Conservation (phyloP, 805 yeast genomes). For the Peterozyma xylosa region DNA sequence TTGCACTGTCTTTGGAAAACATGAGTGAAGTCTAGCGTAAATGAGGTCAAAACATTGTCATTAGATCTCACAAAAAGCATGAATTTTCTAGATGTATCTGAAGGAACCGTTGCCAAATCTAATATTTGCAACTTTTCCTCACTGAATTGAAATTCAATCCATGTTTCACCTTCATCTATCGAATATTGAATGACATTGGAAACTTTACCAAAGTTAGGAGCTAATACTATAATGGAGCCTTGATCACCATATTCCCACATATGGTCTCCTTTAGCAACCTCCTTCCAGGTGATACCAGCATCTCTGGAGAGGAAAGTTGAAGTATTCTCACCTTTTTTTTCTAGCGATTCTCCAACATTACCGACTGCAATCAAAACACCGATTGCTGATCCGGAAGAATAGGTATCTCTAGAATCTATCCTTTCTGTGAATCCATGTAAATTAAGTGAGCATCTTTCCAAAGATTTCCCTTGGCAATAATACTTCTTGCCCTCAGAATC, state of each 20-base stretch:
- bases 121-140: conserved; percentile 49
- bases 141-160: conserved; percentile 61
- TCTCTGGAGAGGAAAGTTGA: conserved; percentile 71
- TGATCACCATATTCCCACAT: conserved; percentile 95
- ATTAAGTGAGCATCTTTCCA: conserved; percentile 69
- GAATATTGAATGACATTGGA: conserved; percentile 62
- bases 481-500: conserved; percentile 56
- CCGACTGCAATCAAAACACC: conserved; percentile 85
- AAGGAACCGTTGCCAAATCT: conserved; percentile 81
- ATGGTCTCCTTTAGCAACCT: conserved; percentile 59
- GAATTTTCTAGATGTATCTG: conserved; percentile 76
- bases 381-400: conserved; percentile 75
- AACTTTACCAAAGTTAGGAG: conserved; percentile 42
- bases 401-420: conserved; percentile 70
- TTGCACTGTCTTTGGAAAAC: conserved; percentile 48
- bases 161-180: conserved; percentile 67
- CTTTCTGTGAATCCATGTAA: conserved; percentile 87
- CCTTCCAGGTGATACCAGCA: conserved; percentile 84
- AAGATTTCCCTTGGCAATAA: conserved; percentile 37
- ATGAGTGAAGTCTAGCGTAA: conserved; percentile 51
- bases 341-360: conserved; percentile 67
- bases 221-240: conserved; percentile 75
- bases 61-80: conserved; percentile 52
- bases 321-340: conserved; percentile 36
- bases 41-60: conserved; percentile 20